Conservation (phyloP, 2,329 filamentous ascomycete genomes). For the Cryphonectria radicalis region DNA sequence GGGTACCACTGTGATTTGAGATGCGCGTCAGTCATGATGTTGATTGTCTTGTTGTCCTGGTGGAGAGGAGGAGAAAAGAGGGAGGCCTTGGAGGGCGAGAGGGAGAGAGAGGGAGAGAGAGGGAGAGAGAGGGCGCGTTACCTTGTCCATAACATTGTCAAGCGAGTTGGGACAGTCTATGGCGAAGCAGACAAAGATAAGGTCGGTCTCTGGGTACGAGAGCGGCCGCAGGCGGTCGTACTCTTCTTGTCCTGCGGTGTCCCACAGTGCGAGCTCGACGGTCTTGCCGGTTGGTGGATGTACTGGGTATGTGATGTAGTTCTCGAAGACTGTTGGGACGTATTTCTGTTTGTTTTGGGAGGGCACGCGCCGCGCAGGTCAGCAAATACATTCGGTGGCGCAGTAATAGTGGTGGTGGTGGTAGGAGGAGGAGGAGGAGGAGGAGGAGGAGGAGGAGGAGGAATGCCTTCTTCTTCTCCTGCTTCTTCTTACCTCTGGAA, state of each 20-base stretch:
- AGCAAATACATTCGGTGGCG: slow-evolving; percentile 10
- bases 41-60: background rate
- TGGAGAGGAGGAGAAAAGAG: background rate
- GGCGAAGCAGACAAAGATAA: slow-evolving; percentile 98
- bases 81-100: background rate
- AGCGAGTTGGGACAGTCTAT: slow-evolving; percentile 98
- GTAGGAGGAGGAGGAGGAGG: no score
- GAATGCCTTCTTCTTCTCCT: background rate
- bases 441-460: background rate
- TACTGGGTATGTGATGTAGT: slow-evolving; percentile 97
- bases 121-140: slow-evolving; percentile 48
- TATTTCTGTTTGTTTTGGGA: slow-evolving; percentile 75
- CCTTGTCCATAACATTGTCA: slow-evolving; percentile 99
- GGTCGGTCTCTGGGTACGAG: slow-evolving; percentile 96
- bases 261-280: slow-evolving; percentile 96
- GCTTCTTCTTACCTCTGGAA: slow-evolving; percentile 78
- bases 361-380: background rate
- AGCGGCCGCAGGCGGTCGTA: slow-evolving; percentile 95
- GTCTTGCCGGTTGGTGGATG: slow-evolving; percentile 89
- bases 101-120: slow-evolving; percentile 2
- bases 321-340: slow-evolving; percentile 98
- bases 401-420: background rate
- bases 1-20: slow-evolving; percentile 81
- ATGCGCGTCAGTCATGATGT: slow-evolving; percentile 11
- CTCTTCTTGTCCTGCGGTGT: slow-evolving; percentile 97